phyloP scores from a whole-genome alignment of 345 rosid genomes.

The Melaleuca alternifolia region DNA sequence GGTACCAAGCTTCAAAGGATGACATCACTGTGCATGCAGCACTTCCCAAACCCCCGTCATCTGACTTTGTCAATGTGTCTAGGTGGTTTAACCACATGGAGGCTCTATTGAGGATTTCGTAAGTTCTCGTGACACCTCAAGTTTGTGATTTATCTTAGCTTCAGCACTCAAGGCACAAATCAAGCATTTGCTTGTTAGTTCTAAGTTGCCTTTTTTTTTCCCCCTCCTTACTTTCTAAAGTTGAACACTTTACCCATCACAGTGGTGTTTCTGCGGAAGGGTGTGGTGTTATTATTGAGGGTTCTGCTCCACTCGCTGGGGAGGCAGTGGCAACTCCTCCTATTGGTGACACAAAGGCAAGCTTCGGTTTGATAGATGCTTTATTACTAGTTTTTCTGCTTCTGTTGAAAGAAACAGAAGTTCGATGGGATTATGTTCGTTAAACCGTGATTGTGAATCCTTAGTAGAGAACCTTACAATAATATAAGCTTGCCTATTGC shows the following conservation, averaged over 20 bases:
- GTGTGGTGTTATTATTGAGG: constrained; percentile 60
- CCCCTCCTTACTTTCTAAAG: not conserved
- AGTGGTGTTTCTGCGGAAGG: constrained; percentile 81
- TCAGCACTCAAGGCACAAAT: not conserved
- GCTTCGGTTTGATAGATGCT: not conserved
- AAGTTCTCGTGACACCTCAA: constrained; percentile 8
- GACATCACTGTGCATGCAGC: constrained; percentile 54
- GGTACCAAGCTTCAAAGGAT: constrained; percentile 92
- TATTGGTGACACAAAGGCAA: constrained; percentile 56
- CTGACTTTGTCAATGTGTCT: constrained; percentile 46
- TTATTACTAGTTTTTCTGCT: not conserved
- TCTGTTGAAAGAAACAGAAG: not conserved
- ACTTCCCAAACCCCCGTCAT: constrained; percentile 44
- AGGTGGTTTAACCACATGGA: constrained; percentile 89
- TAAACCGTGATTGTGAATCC: not conserved
- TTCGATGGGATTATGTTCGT: not conserved
- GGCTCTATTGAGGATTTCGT: constrained; percentile 91
- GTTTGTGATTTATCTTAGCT: not conserved
- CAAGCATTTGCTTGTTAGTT: not conserved
- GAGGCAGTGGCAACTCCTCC: constrained; percentile 72
- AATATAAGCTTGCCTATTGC: not conserved
- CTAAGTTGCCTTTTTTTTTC: not conserved
- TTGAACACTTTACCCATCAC: not conserved
- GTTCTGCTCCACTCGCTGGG: constrained; percentile 34
- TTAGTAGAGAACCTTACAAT: not conserved